A percentile compares a stretch with the other conserved stretches of the same genome.
Conservation (phyloP, 1,284 basidiomycete genomes). For the Stereum hirsutum region DNA sequence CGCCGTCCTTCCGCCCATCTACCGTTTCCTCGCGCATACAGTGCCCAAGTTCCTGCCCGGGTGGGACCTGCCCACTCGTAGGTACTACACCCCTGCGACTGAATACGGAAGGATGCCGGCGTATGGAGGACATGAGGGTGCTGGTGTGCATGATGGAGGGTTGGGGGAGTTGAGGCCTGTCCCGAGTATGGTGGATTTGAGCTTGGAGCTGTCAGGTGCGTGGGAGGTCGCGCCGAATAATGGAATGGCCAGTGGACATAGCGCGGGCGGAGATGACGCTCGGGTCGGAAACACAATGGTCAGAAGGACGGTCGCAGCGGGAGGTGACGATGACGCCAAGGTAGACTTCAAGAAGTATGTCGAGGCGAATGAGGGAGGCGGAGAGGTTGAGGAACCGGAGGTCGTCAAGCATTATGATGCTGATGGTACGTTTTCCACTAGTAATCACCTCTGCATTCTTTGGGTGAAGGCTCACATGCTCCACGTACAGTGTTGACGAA, state of each 20-base stretch:
- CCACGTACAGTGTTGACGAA: conserved; percentile 70
- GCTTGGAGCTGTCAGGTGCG: conserved; percentile 41
- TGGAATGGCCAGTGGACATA: conserved; percentile 8
- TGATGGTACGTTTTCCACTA: conserved; percentile 46
- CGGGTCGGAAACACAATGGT: not conserved
- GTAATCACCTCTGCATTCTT: no score
- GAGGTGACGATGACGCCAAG: not conserved
- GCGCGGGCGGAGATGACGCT: conserved; percentile 4
- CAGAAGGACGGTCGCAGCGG: not conserved
- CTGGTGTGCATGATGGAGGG: no score
- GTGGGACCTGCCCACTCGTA: no score
- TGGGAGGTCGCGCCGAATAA: conserved; percentile 21
- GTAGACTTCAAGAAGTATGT: conserved; percentile 19
- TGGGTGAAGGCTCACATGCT: conserved; percentile 5
- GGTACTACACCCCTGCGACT: conserved; percentile 84
- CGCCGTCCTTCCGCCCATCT: conserved; percentile 69
- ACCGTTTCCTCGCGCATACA: conserved; percentile 59
- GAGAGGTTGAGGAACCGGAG: conserved; percentile 18
- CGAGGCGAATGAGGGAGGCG: conserved; percentile 17
- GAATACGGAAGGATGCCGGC: conserved; percentile 65
- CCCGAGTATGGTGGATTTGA: conserved; percentile 82
- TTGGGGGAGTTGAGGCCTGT: conserved; percentile 64
- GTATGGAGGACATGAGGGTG: no score
- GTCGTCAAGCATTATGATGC: conserved; percentile 73
- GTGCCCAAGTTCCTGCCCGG: conserved; percentile 65